A percentile compares a stretch with the other conserved stretches of the same genome.
Conservation (phyloP, 2,329 filamentous ascomycete genomes). For the Alternaria postmessia region DNA sequence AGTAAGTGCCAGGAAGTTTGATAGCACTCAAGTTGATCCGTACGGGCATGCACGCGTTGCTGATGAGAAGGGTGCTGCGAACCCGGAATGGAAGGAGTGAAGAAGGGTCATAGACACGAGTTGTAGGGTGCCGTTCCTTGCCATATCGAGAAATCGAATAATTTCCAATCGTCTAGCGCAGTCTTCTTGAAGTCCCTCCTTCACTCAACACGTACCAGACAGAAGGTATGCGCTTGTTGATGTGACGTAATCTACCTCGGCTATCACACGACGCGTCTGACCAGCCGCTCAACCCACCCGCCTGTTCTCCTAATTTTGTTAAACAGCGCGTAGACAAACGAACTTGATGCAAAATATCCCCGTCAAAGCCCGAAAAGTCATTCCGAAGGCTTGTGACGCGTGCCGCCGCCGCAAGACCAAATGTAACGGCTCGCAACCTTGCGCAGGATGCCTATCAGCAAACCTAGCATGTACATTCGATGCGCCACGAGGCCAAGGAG, state of each 20-base stretch:
- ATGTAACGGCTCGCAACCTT: slow-evolving; percentile 75
- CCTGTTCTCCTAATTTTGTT: not conserved
- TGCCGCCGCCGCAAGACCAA: slow-evolving; percentile 79
- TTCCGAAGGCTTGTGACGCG: slow-evolving; percentile 70
- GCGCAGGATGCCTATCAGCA: slow-evolving; percentile 73
- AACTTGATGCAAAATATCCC: slow-evolving; percentile 11
- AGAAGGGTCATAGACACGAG: not conserved
- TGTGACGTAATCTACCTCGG: not conserved
- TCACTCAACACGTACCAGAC: not conserved
- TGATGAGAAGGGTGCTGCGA: slow-evolving; percentile 19
- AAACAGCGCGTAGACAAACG: not conserved
- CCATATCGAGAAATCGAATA: not conserved
- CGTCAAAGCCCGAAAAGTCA: slow-evolving; percentile 8
- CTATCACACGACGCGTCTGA: not conserved
- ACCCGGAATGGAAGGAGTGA: slow-evolving; percentile 27
- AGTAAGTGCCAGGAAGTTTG: slow-evolving; percentile 35
- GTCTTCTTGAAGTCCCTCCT: not conserved
- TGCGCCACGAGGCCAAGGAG: slow-evolving; percentile 15
- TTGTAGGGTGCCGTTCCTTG: not conserved
- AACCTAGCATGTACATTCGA: slow-evolving; percentile 44
- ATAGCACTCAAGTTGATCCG: slow-evolving; percentile 32
- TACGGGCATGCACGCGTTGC: slow-evolving; percentile 20
- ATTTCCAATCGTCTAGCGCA: not conserved
- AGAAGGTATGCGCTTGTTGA: not conserved
- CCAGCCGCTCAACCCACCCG: no score